A percentile compares a stretch with the other conserved stretches of the same genome.
These are phyloP conservation scores for Rubia tinctorum DNA, from an alignment of 305 asterid genomes.

Conservation along the genomic window DNA sequence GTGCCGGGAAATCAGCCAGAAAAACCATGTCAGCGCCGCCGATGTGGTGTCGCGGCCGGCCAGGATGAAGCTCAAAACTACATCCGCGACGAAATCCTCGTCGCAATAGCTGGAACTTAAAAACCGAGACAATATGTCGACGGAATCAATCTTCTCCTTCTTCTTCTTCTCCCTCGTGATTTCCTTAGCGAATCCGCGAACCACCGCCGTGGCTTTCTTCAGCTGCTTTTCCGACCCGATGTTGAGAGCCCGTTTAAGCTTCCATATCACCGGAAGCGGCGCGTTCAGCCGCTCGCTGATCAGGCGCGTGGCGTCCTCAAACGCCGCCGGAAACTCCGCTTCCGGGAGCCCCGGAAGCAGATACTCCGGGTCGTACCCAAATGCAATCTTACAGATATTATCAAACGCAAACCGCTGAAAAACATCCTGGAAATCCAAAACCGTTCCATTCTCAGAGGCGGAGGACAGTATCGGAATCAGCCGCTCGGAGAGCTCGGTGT, in stretches of 20 bases:
- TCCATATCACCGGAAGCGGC: conserved; percentile 26
- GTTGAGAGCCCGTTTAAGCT: conserved; percentile 16
- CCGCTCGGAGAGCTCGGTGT: conserved; percentile 19
- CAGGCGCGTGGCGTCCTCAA: conserved; percentile 25
- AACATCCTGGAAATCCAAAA: conserved; percentile 26
- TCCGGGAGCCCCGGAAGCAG: conserved; percentile 21
- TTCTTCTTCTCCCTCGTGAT: conserved; percentile 22
- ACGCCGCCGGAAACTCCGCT: conserved; percentile 24
- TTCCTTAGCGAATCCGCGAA: conserved; percentile 22
- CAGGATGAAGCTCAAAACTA: conserved; percentile 40
- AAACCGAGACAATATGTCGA: conserved; percentile 29
- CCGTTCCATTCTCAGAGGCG: conserved; percentile 4
- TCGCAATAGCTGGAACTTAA: conserved; percentile 18
- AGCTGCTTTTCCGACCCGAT: conserved; percentile 23
- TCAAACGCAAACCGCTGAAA: conserved; percentile 31
- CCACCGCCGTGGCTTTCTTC: conserved; percentile 12
- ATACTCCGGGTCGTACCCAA: conserved; percentile 29
- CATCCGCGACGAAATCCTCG: conserved; percentile 31
- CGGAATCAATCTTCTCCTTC: conserved; percentile 5
- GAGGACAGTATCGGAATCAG: conserved; percentile 22
- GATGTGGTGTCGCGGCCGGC: conserved; percentile 49
- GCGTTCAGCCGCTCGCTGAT: conserved; percentile 19
- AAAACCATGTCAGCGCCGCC: conserved; percentile 41
- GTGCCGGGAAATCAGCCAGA: conserved; percentile 33
- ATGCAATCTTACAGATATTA: conserved; percentile 28